Evolutionary conservation across 345 rosid genomes (phyloP).

Genomic region (Carallia pectinifolia): DNA sequence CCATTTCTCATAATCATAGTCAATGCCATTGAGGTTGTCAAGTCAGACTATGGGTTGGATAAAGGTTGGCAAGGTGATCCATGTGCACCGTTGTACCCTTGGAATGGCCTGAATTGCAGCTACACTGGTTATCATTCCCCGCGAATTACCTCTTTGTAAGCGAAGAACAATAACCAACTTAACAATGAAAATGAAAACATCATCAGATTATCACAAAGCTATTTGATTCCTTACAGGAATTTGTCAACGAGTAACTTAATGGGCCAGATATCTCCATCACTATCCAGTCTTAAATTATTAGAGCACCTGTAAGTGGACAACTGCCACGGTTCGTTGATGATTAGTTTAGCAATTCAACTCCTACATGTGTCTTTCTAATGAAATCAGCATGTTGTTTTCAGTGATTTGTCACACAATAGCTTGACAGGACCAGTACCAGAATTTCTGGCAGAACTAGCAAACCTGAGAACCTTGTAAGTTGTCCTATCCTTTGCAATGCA

Average conservation of each 20-base stretch:
- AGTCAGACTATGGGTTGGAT: slow-evolving; percentile 12
- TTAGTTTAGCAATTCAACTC: no score
- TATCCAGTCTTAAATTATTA: slow-evolving; percentile 24
- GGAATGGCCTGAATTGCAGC: slow-evolving; percentile 36
- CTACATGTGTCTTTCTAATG: no score
- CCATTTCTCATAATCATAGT: slow-evolving; percentile 3
- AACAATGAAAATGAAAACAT: slow-evolving; percentile 1
- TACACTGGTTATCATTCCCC: slow-evolving; percentile 27
- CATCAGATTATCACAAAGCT: slow-evolving; percentile 1
- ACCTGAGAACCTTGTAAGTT: slow-evolving; percentile 43
- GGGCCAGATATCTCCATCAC: slow-evolving; percentile 21
- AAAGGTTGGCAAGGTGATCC: slow-evolving; percentile 39
- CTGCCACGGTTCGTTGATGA: background rate
- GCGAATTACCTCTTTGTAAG: slow-evolving; percentile 30
- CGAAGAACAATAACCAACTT: background rate
- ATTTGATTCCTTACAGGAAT: slow-evolving; percentile 25
- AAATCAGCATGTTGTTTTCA: slow-evolving; percentile 1
- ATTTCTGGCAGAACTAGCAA: slow-evolving; percentile 32
- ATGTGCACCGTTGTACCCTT: slow-evolving; percentile 17
- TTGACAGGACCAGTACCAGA: slow-evolving; percentile 22
- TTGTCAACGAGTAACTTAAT: slow-evolving; percentile 17
- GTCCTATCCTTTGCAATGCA: background rate
- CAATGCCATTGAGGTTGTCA: slow-evolving; percentile 27
- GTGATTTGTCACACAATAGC: slow-evolving; percentile 33
- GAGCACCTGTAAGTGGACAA: slow-evolving; percentile 25